Conservation (phyloP, 257 asterid genomes). For the Nicotiana attenuata region DNA sequence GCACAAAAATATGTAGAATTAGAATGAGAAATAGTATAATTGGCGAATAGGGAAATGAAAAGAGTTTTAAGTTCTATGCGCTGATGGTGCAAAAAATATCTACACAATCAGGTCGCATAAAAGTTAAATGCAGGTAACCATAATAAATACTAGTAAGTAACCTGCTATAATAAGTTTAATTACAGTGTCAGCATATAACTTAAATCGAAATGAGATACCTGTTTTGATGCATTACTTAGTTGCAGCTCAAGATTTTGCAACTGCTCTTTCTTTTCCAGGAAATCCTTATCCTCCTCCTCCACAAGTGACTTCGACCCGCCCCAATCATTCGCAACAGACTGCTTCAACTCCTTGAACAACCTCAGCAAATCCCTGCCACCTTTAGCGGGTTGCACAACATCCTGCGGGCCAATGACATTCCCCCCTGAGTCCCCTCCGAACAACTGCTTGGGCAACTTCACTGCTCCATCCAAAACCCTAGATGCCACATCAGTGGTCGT, state of each 20-base stretch:
- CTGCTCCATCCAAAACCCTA: slow-evolving; percentile 93
- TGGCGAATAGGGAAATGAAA: neutral
- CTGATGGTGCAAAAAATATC: neutral
- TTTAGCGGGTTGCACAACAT: slow-evolving; percentile 85
- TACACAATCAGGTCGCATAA: too few species aligned
- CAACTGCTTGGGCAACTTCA: slow-evolving; percentile 83
- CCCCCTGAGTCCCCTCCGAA: slow-evolving; percentile 67
- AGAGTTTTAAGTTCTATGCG: neutral
- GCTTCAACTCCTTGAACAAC: slow-evolving; percentile 89
- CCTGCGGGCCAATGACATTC: slow-evolving; percentile 71
- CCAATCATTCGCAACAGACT: slow-evolving; percentile 90
- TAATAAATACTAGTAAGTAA: too few species aligned
- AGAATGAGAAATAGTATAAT: neutral
- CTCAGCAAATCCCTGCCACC: slow-evolving; percentile 92
- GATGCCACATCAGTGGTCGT: slow-evolving; percentile 70
- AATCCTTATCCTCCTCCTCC: slow-evolving; percentile 87
- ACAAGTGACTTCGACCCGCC: slow-evolving; percentile 53
- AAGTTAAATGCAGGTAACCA: too few species aligned
- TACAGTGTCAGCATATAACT: too few species aligned
- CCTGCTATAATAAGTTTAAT: too few species aligned
- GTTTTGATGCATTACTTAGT: slow-evolving; percentile 73
- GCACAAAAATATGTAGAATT: neutral
- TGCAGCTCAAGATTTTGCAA: slow-evolving; percentile 77
- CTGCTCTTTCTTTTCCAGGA: slow-evolving; percentile 72
- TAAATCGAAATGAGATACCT: slow-evolving; percentile 32